phyloP scores from a whole-genome alignment of 1,139 yeast genomes.

The Barnettozyma hawaiiensis region DNA sequence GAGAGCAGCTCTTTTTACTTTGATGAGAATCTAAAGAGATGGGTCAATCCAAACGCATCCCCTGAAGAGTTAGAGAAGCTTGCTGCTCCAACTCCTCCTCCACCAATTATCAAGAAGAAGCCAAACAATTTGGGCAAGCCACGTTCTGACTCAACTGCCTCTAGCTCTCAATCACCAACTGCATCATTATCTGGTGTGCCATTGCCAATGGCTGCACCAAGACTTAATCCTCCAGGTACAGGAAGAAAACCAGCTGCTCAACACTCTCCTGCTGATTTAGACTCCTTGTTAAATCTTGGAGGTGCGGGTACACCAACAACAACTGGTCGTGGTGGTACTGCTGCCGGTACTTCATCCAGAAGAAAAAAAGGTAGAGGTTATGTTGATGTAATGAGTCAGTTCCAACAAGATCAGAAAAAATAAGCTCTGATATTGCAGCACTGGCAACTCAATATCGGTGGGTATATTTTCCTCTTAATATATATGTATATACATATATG shows the following conservation, averaged over 20 bases:
- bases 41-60: constrained; percentile 73
- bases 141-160: constrained; percentile 27
- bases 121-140: constrained; percentile 34
- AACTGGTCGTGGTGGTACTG: constrained; percentile 21
- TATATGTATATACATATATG: constrained; percentile 4
- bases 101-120: constrained; percentile 41
- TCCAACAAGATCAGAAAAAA: constrained; percentile 10
- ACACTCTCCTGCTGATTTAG: constrained; percentile 50
- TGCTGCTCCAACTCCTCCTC: constrained; percentile 73
- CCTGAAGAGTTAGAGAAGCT: constrained; percentile 62
- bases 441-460: too few species aligned
- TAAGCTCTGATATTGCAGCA: too few species aligned
- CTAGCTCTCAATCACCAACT: constrained; percentile 12
- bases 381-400: constrained; percentile 58
- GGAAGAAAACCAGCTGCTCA: constrained; percentile 7
- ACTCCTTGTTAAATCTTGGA: constrained; percentile 51
- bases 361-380: constrained; percentile 64
- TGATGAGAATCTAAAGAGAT: constrained; percentile 79
- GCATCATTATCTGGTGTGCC: constrained; percentile 24
- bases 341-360: constrained; percentile 38
- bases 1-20: constrained; percentile 68
- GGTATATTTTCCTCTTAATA: too few species aligned
- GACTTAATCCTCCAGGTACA: constrained; percentile 15
- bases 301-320: constrained; percentile 9
- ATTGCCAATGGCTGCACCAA: constrained; percentile 23